Percentiles rank a stretch among this genome's conserved stretches.
phyloP scores from a whole-genome alignment of 495 filamentous ascomycete species.

The Penicillium goetzii region DNA sequence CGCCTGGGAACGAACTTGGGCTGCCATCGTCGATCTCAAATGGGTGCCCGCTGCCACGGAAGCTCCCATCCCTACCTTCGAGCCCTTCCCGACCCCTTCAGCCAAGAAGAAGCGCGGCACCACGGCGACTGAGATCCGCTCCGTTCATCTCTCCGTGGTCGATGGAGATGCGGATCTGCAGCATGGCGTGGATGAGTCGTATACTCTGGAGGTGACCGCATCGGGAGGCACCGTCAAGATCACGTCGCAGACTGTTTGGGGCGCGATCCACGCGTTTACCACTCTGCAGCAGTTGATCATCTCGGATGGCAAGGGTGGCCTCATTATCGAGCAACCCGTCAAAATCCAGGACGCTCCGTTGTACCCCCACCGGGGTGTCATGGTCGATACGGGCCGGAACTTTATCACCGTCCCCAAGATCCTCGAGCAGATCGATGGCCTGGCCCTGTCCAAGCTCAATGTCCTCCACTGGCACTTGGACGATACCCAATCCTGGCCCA shows the following conservation, averaged over 20 bases:
- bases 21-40: conserved; percentile 48
- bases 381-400: conserved; percentile 56
- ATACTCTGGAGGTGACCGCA: conserved; percentile 51
- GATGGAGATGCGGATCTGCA: conserved; percentile 49
- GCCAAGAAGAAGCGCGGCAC: conserved; percentile 43
- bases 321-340: conserved; percentile 56
- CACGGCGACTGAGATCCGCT: conserved; percentile 30
- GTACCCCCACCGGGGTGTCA: conserved; percentile 55
- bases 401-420: conserved; percentile 54
- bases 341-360: conserved; percentile 50
- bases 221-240: conserved; percentile 44
- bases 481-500: conserved; percentile 55
- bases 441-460: conserved; percentile 57
- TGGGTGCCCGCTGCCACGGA: conserved; percentile 58
- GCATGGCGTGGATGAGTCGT: conserved; percentile 61
- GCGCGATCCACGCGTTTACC: conserved; percentile 63
- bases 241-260: conserved; percentile 54
- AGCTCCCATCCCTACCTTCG: conserved; percentile 50
- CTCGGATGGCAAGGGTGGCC: conserved; percentile 45
- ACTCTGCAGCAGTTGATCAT: conserved; percentile 59
- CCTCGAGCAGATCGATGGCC: conserved; percentile 55
- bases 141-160: conserved; percentile 45
- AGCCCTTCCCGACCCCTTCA: conserved; percentile 50
- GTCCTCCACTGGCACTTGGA: conserved; percentile 58
- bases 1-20: conserved; percentile 55